Conservation (phyloP, 179 eudicot species). For the Corrigiola litoralis region DNA sequence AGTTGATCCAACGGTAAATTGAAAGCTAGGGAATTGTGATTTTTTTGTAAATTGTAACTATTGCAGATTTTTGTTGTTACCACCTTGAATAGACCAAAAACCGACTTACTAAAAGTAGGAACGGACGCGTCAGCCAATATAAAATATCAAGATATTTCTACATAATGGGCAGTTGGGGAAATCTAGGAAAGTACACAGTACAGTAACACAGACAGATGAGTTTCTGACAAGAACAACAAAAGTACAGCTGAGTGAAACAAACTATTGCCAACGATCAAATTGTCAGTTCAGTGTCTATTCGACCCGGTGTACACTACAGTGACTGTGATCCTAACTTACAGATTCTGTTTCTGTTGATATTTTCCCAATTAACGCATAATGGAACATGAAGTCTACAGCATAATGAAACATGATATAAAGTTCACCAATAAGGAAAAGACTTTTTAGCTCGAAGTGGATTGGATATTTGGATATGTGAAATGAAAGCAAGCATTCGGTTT, state of each 20-base stretch:
- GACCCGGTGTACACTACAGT: too few relatives aligned
- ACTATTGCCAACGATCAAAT: conserved; percentile 23
- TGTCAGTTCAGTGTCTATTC: conserved; percentile 4
- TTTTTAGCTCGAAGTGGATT: neutral
- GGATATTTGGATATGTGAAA: neutral
- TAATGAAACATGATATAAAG: too few relatives aligned
- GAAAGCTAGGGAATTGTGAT: neutral
- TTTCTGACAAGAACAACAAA: neutral
- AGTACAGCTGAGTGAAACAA: neutral
- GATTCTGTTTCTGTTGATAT: too few relatives aligned
- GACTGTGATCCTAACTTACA: too few relatives aligned
- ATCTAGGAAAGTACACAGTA: neutral
- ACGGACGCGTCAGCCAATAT: conserved; percentile 4
- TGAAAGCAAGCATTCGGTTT: neutral
- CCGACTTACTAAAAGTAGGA: neutral
- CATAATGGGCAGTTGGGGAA: neutral
- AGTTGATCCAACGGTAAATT: conserved; percentile 7
- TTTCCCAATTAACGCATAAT: too few relatives aligned
- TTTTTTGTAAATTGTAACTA: neutral
- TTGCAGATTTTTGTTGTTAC: neutral
- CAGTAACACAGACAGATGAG: neutral
- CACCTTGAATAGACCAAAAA: neutral
- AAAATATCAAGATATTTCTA: neutral
- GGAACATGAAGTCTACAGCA: too few relatives aligned
- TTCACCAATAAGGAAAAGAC: neutral